Evolutionary conservation across 2,329 filamentous ascomycete genomes (phyloP).

Genomic region (Aspergillus vadensis): DNA sequence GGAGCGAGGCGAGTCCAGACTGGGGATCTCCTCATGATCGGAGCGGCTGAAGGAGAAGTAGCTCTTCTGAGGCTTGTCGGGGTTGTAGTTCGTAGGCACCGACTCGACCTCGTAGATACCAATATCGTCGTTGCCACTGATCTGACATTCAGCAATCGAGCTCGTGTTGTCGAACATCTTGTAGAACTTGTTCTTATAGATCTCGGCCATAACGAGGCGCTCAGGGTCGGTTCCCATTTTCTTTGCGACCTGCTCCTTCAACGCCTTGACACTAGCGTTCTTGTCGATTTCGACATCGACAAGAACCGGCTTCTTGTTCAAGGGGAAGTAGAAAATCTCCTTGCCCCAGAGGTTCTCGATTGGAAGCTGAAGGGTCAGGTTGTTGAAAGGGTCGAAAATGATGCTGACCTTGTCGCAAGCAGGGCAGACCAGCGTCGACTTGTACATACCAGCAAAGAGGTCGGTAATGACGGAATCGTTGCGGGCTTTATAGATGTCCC

Average conservation of each 20-base stretch:
- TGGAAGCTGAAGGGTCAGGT: slow-evolving; percentile 85
- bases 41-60: slow-evolving; percentile 33
- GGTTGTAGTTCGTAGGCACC: slow-evolving; percentile 74
- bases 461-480: slow-evolving; percentile 96
- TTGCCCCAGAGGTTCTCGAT: slow-evolving; percentile 81
- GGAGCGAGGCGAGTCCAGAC: slow-evolving; percentile 46
- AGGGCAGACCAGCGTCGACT: slow-evolving; percentile 92
- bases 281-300: slow-evolving; percentile 77
- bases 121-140: slow-evolving; percentile 63
- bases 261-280: slow-evolving; percentile 60
- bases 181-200: slow-evolving; percentile 83
- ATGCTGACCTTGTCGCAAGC: slow-evolving; percentile 94
- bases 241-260: slow-evolving; percentile 56
- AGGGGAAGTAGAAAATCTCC: slow-evolving; percentile 73
- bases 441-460: slow-evolving; percentile 96
- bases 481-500: slow-evolving; percentile 86
- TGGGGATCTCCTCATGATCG: slow-evolving; percentile 44
- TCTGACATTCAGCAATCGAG: slow-evolving; percentile 69
- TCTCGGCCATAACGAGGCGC: slow-evolving; percentile 77
- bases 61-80: slow-evolving; percentile 52
- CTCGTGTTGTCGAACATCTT: slow-evolving; percentile 75
- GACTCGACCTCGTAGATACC: slow-evolving; percentile 77
- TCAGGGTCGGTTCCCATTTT: slow-evolving; percentile 53
- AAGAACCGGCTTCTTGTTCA: slow-evolving; percentile 69
- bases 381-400: slow-evolving; percentile 97